phyloP scores from a whole-genome alignment of 2,329 filamentous ascomycete species.

The Cordyceps pruinosa region DNA sequence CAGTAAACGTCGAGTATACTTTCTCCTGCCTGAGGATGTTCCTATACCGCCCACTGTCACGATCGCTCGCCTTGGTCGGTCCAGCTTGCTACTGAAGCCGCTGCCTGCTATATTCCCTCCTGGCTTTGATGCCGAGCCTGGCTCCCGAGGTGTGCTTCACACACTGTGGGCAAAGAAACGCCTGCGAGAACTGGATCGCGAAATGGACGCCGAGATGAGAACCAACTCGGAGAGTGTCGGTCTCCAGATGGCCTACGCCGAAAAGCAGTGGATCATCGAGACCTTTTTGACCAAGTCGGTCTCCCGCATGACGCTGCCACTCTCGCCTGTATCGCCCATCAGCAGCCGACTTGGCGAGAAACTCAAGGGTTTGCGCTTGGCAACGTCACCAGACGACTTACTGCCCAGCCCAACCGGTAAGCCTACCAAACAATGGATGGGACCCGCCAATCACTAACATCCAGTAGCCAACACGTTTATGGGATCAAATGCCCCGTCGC shows the following conservation, averaged over 20 bases:
- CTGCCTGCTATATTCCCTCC: slow-evolving; percentile 81
- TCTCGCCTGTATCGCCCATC: slow-evolving; percentile 57
- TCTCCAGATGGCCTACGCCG: slow-evolving; percentile 73
- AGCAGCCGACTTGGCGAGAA: slow-evolving; percentile 71
- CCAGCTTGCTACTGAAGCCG: slow-evolving; percentile 59
- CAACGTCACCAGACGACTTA: slow-evolving; percentile 63
- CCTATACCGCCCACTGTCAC: slow-evolving; percentile 66
- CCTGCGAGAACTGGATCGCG: slow-evolving; percentile 64
- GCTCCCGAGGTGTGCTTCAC: slow-evolving; percentile 76
- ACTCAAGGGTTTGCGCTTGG: slow-evolving; percentile 69
- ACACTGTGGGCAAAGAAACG: slow-evolving; percentile 86
- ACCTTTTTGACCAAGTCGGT: slow-evolving; percentile 50
- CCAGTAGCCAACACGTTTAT: slow-evolving; percentile 30
- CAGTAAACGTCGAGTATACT: slow-evolving; percentile 61
- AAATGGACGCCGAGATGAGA: slow-evolving; percentile 68
- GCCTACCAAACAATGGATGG: slow-evolving; percentile 18
- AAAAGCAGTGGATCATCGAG: slow-evolving; percentile 77
- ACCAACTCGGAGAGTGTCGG: slow-evolving; percentile 76
- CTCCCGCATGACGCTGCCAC: slow-evolving; percentile 25
- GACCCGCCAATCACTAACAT: slow-evolving; percentile 11
- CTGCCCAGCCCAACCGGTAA: slow-evolving; percentile 46
- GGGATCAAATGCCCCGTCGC: slow-evolving; percentile 25
- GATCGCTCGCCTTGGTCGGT: slow-evolving; percentile 42
- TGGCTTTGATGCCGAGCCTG: slow-evolving; percentile 62
- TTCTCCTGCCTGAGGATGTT: slow-evolving; percentile 67